Evolutionary conservation across 768 basidiomycete genomes (phyloP).

Genomic region (Peribolospora baueri): DNA sequence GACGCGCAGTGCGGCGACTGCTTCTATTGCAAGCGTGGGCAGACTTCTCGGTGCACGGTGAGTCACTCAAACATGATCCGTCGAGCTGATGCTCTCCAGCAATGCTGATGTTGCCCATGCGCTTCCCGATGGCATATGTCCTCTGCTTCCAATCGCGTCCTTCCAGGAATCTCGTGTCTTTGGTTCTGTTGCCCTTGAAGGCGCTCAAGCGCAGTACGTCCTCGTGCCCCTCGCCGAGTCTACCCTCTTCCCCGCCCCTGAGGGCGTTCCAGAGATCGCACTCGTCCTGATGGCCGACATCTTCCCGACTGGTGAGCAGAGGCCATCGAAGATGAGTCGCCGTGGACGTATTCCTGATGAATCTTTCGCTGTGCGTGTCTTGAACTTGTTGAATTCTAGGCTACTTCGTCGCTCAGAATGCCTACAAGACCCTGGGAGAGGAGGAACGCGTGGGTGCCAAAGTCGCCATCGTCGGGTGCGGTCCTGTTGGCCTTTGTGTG

Average conservation of each 20-base stretch:
- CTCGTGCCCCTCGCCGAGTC: constrained; percentile 14
- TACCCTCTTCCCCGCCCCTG: constrained; percentile 13
- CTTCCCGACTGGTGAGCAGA: constrained; percentile 12
- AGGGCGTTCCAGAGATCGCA: neutral
- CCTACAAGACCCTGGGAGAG: constrained; percentile 13
- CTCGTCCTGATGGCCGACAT: constrained; percentile 17
- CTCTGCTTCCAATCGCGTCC: too few relatives aligned
- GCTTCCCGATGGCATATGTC: neutral
- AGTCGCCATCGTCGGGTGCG: constrained; percentile 20
- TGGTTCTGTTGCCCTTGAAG: constrained; percentile 13
- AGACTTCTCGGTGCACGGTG: constrained; percentile 14
- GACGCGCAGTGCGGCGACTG: constrained; percentile 11
- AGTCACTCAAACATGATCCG: neutral
- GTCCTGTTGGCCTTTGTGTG: constrained; percentile 16
- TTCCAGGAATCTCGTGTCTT: constrained; percentile 4
- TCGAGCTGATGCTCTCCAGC: neutral
- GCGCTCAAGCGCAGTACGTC: constrained; percentile 18
- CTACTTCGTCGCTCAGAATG: constrained; percentile 16
- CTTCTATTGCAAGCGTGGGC: constrained; percentile 15
- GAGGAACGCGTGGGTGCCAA: constrained; percentile 9
- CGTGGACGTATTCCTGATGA: too few relatives aligned
- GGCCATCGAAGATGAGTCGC: too few relatives aligned
- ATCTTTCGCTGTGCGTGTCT: too few relatives aligned
- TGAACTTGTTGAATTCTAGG: constrained; percentile 2
- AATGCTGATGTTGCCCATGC: neutral